Evolutionary conservation across 176 grass and related monocot genomes (phyloP), one percentile per base, ranked within the genome.

Genomic region (Musa itinerans): DNA sequence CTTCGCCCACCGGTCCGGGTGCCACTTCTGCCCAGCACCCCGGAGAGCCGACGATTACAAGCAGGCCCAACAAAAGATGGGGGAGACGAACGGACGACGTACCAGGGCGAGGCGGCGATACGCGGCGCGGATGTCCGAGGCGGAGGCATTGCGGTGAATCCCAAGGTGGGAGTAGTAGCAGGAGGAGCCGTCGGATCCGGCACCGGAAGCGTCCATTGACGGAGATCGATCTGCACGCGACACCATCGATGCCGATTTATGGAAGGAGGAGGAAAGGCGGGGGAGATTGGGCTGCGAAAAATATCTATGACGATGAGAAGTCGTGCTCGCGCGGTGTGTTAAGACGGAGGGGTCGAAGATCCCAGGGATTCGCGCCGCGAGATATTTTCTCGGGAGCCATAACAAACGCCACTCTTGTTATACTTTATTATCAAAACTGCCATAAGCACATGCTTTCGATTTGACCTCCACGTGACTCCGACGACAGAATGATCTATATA

Each of bases 101-200:
- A 94, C 96, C 91, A 99, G 73, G 21, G 96, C 96, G 52, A 91
- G 96, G 75, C 84, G 87, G 11, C 96, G 86, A 75, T 99, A 99
- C n/a, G 96, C 91, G 25, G 88, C 52, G 66, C 96, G 91, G 65
- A 99, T 74, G 73, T 99, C 96, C 12, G 89, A 64, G 66, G 76
- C 24, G 73, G 96, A 89, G 54, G 96, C 89, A 70, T 88, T 95
- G 82, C 84, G 89, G 70, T 89, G 85, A 72, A 95, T 74, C 53
- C 96, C 96, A 55, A 99, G 91, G 57, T 84, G 65, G 16, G 88
- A 76, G 83, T 95, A 99, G 76, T 99, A 99, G 83, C 89, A 92
- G 89, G 83, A 43, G 34, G 34, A 86, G 77, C 83, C 83, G 80
- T 84, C 89, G 72, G 94, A 91, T 89, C 86, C 86, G 72, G 79